These are phyloP conservation scores for Eutrema yunnanense DNA, from an alignment of 345 rosid genomes.

Conservation along the genomic window DNA sequence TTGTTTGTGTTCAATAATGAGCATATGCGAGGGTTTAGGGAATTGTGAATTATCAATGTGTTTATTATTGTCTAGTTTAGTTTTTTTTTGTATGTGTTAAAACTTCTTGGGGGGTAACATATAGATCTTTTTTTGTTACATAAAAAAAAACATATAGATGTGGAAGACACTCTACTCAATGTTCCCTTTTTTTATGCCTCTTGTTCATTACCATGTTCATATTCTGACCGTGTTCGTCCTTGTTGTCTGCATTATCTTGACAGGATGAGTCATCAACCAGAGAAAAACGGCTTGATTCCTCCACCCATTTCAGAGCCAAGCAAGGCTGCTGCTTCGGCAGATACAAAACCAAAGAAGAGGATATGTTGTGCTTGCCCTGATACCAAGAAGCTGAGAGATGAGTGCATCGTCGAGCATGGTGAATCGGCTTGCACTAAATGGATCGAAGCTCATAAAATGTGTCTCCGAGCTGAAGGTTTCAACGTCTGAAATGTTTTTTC, in stretches of 20 bases:
- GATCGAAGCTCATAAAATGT: slow-evolving; percentile 86
- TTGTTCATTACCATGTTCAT: slow-evolving; percentile 1
- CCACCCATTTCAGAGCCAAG: slow-evolving; percentile 33
- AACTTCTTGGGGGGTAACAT: background rate
- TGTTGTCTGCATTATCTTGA: background rate
- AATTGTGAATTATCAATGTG: background rate
- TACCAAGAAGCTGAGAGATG: slow-evolving; percentile 85
- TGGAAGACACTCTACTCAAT: background rate
- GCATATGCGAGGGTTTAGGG: background rate
- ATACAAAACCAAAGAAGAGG: slow-evolving; percentile 78
- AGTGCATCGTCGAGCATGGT: slow-evolving; percentile 81
- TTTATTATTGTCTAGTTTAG: background rate
- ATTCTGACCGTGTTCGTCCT: background rate
- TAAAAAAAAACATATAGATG: background rate
- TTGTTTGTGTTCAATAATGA: background rate
- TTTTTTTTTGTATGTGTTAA: background rate
- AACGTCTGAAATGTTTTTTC: slow-evolving; percentile 42
- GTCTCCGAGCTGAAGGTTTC: slow-evolving; percentile 93
- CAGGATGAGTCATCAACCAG: slow-evolving; percentile 50
- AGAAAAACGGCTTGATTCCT: slow-evolving; percentile 37
- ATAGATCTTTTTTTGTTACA: background rate
- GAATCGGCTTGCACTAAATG: slow-evolving; percentile 87
- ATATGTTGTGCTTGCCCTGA: slow-evolving; percentile 96
- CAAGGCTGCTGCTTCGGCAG: slow-evolving; percentile 37
- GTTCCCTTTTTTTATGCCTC: background rate